Evolutionary conservation across 1,139 yeast genomes (phyloP), one percentile per base, ranked within the genome.

Genomic region (Blastobotrys apis): DNA sequence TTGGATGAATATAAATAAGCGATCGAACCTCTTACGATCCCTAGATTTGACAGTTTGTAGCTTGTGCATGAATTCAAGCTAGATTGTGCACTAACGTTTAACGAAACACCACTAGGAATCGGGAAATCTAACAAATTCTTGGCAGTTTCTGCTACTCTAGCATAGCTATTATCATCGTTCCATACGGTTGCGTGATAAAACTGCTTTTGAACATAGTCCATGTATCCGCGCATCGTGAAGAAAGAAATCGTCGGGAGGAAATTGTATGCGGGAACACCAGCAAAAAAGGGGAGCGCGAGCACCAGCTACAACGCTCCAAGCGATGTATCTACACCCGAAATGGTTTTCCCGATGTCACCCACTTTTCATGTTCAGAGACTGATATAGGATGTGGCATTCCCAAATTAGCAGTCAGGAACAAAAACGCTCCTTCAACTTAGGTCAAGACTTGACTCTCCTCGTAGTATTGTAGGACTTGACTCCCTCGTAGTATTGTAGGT

Each of bases 131-230:
- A 73, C 36, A 92, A 63, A 21, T 73, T 81, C 49, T 74, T 76
- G 0, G 94, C 77, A 1, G 90, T 80, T 20, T 83, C 81, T 0
- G 82, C 77, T 32, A 87, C 74, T 55, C 80, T 78, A 46, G 87
- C 82, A 59, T 82, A 86, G 37, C 83, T 74, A 62, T 84, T 83
- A 53, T 84, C 87, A 48, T 78, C 78, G 55, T 81, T 78, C 96
- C 96, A 88, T 12, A 72, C 73, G 1, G 94, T 81, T 31, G 82
- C 65, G 42, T 68, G 65, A 62, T 81, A 78, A 65, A 84, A 88
- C 54, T 87, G 77, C 63, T 74, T 72, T 53, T 81, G 81, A 36
- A 88, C 77, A 63, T 84, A 82, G 58, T 88, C 95, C 94, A 87
- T 86, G 65, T 84, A 86, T 41, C 79, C 77, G 54, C 81, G 72